phyloP scores from a whole-genome alignment of 2,329 filamentous ascomycete species.

The Alternaria sp. region DNA sequence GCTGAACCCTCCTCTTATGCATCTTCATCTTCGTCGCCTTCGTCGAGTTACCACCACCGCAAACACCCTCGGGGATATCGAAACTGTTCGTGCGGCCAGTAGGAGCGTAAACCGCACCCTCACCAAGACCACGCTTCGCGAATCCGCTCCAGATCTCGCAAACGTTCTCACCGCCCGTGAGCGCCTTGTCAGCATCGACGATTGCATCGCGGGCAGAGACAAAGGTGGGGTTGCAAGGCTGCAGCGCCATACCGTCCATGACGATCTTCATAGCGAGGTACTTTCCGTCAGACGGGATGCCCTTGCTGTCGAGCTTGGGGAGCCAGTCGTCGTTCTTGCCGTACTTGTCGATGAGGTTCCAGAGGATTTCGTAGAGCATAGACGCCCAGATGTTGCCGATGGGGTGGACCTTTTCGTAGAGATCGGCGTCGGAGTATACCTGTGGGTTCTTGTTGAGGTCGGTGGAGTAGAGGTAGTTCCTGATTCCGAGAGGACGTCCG shows the following conservation, averaged over 20 bases:
- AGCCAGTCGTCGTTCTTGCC: conserved; percentile 56
- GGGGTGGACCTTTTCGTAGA: conserved; percentile 51
- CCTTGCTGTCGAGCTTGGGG: conserved; percentile 53
- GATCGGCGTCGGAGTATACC: conserved; percentile 56
- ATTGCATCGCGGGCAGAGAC: conserved; percentile 62
- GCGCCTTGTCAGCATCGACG: conserved; percentile 60
- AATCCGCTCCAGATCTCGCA: conserved; percentile 63
- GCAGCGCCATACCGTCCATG: conserved; percentile 59
- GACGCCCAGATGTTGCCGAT: conserved; percentile 62
- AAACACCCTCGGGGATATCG: conserved; percentile 28
- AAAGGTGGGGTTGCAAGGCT: conserved; percentile 64
- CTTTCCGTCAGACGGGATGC: conserved; percentile 60
- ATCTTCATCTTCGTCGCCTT: not conserved
- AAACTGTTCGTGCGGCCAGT: conserved; percentile 29
- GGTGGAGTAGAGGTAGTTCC: conserved; percentile 60
- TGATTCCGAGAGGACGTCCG: conserved; percentile 55
- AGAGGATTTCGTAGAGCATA: conserved; percentile 63
- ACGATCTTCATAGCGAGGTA: conserved; percentile 62
- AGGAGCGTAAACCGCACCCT: conserved; percentile 30
- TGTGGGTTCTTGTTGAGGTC: conserved; percentile 57
- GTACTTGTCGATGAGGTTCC: conserved; percentile 64
- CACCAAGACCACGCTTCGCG: conserved; percentile 63
- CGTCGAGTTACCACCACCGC: not conserved
- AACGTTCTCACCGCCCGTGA: conserved; percentile 59
- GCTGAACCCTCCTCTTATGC: not conserved